Evolutionary conservation across 2,329 filamentous ascomycete species (phyloP).

Genomic region (Basipetospora chlamydospora): DNA sequence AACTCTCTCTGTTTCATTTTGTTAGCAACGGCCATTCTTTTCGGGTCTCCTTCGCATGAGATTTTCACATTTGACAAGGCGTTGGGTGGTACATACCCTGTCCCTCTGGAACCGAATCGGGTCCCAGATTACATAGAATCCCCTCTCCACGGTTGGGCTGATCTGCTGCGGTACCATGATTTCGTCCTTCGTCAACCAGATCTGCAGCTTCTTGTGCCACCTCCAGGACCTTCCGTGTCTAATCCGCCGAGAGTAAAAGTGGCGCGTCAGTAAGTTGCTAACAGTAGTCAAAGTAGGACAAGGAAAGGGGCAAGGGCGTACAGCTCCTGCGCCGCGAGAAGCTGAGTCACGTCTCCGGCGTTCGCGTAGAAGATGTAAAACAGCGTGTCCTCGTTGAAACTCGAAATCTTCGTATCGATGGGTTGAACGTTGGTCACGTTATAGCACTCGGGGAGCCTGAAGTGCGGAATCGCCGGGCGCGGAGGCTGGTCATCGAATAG

Average conservation of each 20-base stretch:
- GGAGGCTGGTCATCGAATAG: slow-evolving; percentile 46
- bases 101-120: slow-evolving; percentile 47
- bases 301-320: slow-evolving; percentile 24
- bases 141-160: slow-evolving; percentile 44
- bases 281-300: too few relatives aligned
- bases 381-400: slow-evolving; percentile 54
- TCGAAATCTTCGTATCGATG: slow-evolving; percentile 49
- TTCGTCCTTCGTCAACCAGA: slow-evolving; percentile 56
- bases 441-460: slow-evolving; percentile 50
- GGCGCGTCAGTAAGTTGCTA: too few relatives aligned
- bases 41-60: too few relatives aligned
- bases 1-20: slow-evolving; percentile 35
- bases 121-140: slow-evolving; percentile 54
- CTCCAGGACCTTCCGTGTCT: slow-evolving; percentile 52
- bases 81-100: slow-evolving; percentile 30
- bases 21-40: slow-evolving; percentile 10
- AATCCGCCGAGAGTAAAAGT: too few relatives aligned
- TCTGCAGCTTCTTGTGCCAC: slow-evolving; percentile 51
- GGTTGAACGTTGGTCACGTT: slow-evolving; percentile 51
- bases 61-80: not conserved
- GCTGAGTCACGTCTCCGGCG: slow-evolving; percentile 46
- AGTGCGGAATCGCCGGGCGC: slow-evolving; percentile 40
- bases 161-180: slow-evolving; percentile 47
- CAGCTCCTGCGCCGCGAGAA: slow-evolving; percentile 49
- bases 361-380: slow-evolving; percentile 59